These are phyloP conservation scores for Parascedosporium putredinis DNA, from an alignment of 2,329 filamentous ascomycete genomes.

Conservation along the genomic window DNA sequence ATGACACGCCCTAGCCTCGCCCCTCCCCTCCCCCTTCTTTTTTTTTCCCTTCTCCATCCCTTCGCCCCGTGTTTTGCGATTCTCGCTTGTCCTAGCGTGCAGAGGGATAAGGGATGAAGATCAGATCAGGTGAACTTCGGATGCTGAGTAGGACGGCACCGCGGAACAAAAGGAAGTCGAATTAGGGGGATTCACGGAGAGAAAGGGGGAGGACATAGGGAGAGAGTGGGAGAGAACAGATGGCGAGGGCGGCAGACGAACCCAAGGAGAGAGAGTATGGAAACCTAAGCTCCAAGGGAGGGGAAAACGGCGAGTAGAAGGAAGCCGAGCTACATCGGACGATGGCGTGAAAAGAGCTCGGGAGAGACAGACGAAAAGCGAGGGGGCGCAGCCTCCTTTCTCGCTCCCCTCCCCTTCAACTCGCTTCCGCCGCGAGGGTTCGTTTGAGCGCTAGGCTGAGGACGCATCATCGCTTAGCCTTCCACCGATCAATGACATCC, in stretches of 20 bases:
- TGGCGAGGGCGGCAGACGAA: too few relatives aligned
- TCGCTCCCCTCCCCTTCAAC: too few relatives aligned
- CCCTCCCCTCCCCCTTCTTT: not conserved
- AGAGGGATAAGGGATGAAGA: not conserved
- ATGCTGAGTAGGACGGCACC: too few relatives aligned
- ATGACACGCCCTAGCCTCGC: not conserved
- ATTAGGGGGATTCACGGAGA: not conserved
- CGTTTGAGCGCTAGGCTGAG: slow-evolving; percentile 1
- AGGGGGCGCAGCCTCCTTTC: not conserved
- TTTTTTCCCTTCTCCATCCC: not conserved
- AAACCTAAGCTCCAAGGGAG: too few relatives aligned
- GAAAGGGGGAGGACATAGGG: not conserved
- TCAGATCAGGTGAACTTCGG: too few relatives aligned
- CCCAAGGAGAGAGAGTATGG: not conserved
- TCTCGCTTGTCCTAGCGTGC: too few relatives aligned
- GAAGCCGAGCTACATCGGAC: not conserved
- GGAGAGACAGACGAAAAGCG: not conserved
- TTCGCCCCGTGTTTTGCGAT: too few relatives aligned
- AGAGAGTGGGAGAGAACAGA: not conserved
- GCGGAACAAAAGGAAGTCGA: too few relatives aligned
- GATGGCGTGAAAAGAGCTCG: not conserved
- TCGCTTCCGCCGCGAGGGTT: too few relatives aligned
- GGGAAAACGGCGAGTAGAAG: too few relatives aligned
- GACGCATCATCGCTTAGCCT: slow-evolving; percentile 3
- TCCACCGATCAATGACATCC: slow-evolving; percentile 13